Evolutionary conservation across 768 basidiomycete species (phyloP), one percentile per base, ranked within the genome.

Genomic region (Butyriboletus loyo): DNA sequence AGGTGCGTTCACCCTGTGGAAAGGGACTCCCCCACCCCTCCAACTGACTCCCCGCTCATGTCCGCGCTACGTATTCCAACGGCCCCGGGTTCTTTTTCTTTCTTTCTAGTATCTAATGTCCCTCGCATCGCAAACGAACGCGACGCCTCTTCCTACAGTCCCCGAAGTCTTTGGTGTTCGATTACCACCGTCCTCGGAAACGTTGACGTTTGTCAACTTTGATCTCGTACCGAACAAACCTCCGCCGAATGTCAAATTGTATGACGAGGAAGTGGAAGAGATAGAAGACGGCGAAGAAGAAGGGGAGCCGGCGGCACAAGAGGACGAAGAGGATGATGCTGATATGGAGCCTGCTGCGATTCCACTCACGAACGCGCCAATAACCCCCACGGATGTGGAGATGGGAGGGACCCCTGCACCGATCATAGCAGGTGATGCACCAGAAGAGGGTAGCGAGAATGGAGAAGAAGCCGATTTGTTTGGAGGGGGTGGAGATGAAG

Each of bases 161-260:
- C 87, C 88, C 7, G 91, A 93, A 69, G 86, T 90, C 3, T 93
- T 92, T 69, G 91, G 91, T 32, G 84, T 92, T 45, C 84, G 91
- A 19, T 72, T 93, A n/a, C 91, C 91, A 2, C 79, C 80, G 13
- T 50, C 72, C 22, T 58, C 65, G n/a, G 87, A 92, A 11, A 85
- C 87, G 52, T 78, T 93, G 41, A 87, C 88, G 15, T 74, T 85
- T 21, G 82, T 92, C 58, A 86, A 92, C 76, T 93, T 93, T 73
- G 88, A 93, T 64, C 79, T 93, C 54, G 77, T 92, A 5, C 89
- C 92, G 11, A 92, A 89, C 69, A 85, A 86, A 66, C 87, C 90
- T 1, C 89, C 91, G 4, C 88, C 89, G 10, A 85, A 79, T 21
- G 80, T 85, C 48, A 85, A 82, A 60, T 72, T 87, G 24, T 90